phyloP scores from a whole-genome alignment of 495 filamentous ascomycete species.

The Penicillium steckii region DNA sequence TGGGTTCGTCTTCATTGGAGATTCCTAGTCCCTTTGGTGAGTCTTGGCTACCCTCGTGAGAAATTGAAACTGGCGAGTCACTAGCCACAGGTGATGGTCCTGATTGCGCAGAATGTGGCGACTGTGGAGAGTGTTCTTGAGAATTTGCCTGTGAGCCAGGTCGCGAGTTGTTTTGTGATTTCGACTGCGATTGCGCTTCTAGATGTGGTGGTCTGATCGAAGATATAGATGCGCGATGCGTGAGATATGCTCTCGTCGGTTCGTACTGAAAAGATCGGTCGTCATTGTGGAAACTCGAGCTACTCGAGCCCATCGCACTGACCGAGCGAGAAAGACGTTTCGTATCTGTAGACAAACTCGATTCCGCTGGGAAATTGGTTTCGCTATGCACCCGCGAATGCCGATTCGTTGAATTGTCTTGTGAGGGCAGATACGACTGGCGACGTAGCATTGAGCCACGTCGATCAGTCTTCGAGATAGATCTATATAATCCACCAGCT shows the following conservation, averaged over 20 bases:
- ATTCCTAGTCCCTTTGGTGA: slow-evolving; percentile 33
- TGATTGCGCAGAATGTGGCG: slow-evolving; percentile 3
- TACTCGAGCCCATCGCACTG: slow-evolving; percentile 45
- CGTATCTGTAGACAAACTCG: slow-evolving; percentile 26
- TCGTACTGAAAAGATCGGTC: slow-evolving; percentile 44
- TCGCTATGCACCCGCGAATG: slow-evolving; percentile 59
- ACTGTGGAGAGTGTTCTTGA: slow-evolving; percentile 2
- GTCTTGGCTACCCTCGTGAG: slow-evolving; percentile 17
- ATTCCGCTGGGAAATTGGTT: slow-evolving; percentile 49
- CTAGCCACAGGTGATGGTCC: slow-evolving; percentile 10
- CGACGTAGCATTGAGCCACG: slow-evolving; percentile 36
- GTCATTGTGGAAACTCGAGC: slow-evolving; percentile 32
- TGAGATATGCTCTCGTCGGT: slow-evolving; percentile 38
- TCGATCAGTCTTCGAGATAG: slow-evolving; percentile 43
- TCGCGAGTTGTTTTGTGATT: too few species aligned
- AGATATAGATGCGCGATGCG: slow-evolving; percentile 37
- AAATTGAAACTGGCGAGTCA: slow-evolving; percentile 7
- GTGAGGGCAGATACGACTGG: slow-evolving; percentile 31
- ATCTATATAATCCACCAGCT: slow-evolving; percentile 37
- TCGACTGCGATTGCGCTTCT: background rate
- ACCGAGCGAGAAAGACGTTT: slow-evolving; percentile 36
- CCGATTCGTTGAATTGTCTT: slow-evolving; percentile 42
- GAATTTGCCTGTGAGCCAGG: too few species aligned
- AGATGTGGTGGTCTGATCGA: slow-evolving; percentile 19
- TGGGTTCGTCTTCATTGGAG: slow-evolving; percentile 24